Base-by-base conservation (phyloP, 768 basidiomycete genomes). In the Lentinula guzmanii region DNA sequence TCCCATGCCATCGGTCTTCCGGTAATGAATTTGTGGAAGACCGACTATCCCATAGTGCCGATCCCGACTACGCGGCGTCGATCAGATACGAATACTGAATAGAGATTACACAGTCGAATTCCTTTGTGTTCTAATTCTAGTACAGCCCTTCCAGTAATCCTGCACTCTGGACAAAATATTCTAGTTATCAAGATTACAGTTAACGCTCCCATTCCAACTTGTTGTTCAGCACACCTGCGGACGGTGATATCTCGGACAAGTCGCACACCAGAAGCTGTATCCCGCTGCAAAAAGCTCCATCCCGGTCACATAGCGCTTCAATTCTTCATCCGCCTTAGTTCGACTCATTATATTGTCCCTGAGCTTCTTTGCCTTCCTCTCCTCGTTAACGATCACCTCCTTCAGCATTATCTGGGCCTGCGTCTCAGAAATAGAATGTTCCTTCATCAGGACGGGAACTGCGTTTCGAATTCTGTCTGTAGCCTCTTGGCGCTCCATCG, bases 401-500 rank as follows among this genome's bases (percentile, higher is more conserved):
- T 57, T 61, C 42, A 61, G 33, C 54, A 61, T 34, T n/a, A 16
- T 5, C 28, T 37, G 50, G 2, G 61, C 61, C n/a, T 34, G 33
- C 6, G 8, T 24, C 33, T 61, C 61, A 13, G 28, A 21, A n/a
- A 61, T 5, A 31, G 28, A 34, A 61, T 61, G 43, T 42, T 54
- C 52, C 9, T 42, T 54, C 61, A 61, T 61, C 35, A 61, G 33
- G 6, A 61, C 45, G 10, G 52, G 53, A 33, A 57, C 51, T 7
- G 61, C 61, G 33, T 61, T 61, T 15, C 52, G 16, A 7, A 61
- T 50, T 46, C 61, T 45, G 34, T 61, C 61, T 18, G 53, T 56
- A 9, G 53, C 5, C 18, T 61, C 37, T 37, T 33, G 28, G 9
- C 53, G 52, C 41, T 61, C 61, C 61, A 55, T 61, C 35, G 56